Percentiles rank a stretch among this genome's conserved stretches.
Conservation (phyloP, 306 rosid species). For the Pterocarpus macrocarpus region DNA sequence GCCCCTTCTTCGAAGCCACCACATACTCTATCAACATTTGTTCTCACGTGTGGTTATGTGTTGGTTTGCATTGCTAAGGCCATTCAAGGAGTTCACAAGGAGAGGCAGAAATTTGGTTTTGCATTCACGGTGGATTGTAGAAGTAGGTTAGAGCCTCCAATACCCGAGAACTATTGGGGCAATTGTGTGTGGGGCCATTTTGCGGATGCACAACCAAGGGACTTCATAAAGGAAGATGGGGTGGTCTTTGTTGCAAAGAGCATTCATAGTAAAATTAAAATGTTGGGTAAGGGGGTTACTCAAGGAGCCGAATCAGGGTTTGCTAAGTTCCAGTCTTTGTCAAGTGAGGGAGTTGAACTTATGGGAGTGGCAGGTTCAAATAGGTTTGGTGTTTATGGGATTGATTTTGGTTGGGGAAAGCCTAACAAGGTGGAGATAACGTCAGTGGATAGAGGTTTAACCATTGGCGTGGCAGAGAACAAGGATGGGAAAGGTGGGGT, state of each 20-base stretch:
- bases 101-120: neutral
- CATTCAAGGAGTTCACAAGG: neutral
- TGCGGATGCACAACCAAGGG: neutral
- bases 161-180: slow-evolving; percentile 29
- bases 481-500: slow-evolving; percentile 45
- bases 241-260: slow-evolving; percentile 5
- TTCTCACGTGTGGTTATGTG: slow-evolving; percentile 43
- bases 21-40: slow-evolving; percentile 50
- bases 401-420: slow-evolving; percentile 66
- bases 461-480: slow-evolving; percentile 48
- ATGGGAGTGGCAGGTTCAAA: slow-evolving; percentile 56
- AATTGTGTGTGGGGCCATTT: slow-evolving; percentile 26
- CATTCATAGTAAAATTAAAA: neutral
- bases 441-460: slow-evolving; percentile 37
- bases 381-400: slow-evolving; percentile 51
- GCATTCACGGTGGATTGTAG: slow-evolving; percentile 28
- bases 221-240: slow-evolving; percentile 34
- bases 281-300: neutral
- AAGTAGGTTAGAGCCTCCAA: slow-evolving; percentile 34
- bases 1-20: slow-evolving; percentile 36
- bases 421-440: slow-evolving; percentile 56
- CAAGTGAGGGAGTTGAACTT: neutral
- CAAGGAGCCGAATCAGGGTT: neutral
- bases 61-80: slow-evolving; percentile 49
- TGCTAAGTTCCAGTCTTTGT: rapidly evolving